Evolutionary conservation across 2,329 filamentous ascomycete genomes (phyloP).

Genomic region (Rosellinia necatrix): DNA sequence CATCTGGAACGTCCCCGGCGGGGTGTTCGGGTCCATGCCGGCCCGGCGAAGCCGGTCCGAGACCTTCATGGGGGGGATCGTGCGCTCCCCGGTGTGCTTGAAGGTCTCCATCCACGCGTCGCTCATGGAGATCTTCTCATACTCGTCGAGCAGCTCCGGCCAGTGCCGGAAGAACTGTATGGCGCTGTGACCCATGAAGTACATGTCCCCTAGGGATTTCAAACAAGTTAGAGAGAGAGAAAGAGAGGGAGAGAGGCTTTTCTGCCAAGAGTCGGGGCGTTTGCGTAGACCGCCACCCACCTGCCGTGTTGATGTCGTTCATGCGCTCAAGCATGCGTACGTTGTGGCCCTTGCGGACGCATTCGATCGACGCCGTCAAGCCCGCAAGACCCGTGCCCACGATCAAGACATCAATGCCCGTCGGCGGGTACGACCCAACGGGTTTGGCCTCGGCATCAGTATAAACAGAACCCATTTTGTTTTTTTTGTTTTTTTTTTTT

Average conservation of each 20-base stretch:
- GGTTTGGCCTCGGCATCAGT: conserved; percentile 48
- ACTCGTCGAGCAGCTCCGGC: conserved; percentile 57
- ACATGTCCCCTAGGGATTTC: conserved; percentile 67
- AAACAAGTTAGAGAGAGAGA: too few species aligned
- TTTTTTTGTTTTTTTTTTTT: background rate
- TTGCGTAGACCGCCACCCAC: conserved; percentile 40
- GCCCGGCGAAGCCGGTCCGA: conserved; percentile 51
- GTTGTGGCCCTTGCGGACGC: conserved; percentile 61
- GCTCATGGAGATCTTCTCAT: conserved; percentile 56
- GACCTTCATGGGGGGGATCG: conserved; percentile 54
- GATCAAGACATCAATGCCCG: conserved; percentile 55
- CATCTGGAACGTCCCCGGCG: conserved; percentile 60
- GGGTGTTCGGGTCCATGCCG: conserved; percentile 48
- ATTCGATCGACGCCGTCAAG: conserved; percentile 64
- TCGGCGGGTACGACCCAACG: conserved; percentile 54
- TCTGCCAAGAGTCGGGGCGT: background rate
- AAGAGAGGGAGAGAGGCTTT: conserved; percentile 6
- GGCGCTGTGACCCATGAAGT: conserved; percentile 62
- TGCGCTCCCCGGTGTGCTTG: conserved; percentile 56
- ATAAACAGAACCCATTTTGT: conserved; percentile 33
- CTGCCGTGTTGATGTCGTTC: conserved; percentile 54
- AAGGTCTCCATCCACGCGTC: conserved; percentile 61
- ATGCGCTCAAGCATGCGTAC: conserved; percentile 54
- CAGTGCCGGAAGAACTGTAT: conserved; percentile 60
- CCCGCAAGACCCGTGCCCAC: conserved; percentile 64